Evolutionary conservation across 192 early-diverging fungal species (phyloP).

Genomic region (Coemansia sp.): DNA sequence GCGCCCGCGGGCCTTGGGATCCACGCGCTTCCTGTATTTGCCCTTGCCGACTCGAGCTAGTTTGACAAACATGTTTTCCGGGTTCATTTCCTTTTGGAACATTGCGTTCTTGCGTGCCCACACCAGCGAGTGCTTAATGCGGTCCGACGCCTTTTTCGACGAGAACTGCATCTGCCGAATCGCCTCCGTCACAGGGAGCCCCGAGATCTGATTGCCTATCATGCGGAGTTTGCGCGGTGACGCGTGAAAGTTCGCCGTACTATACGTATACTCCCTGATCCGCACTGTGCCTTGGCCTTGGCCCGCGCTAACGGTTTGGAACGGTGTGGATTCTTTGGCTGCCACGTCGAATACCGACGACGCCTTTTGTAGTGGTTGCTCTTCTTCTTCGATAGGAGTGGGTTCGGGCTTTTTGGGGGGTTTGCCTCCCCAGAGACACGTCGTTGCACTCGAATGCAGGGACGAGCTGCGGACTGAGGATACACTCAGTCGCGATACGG

Average conservation of each 20-base stretch:
- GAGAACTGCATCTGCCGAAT: conserved; percentile 80
- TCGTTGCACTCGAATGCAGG: no score
- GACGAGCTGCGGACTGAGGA: no score
- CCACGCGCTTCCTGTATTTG: conserved; percentile 66
- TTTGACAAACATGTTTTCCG: conserved; percentile 60
- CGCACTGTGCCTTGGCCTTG: conserved; percentile 16
- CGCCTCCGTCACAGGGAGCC: conserved; percentile 64
- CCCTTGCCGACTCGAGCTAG: conserved; percentile 90
- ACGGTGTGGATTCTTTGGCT: background rate
- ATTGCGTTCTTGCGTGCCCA: conserved; percentile 69
- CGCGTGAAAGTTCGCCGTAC: conserved; percentile 65
- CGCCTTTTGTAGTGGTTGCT: conserved; percentile 1
- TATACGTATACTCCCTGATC: conserved; percentile 36
- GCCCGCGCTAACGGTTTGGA: conserved; percentile 7
- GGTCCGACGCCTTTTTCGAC: conserved; percentile 60
- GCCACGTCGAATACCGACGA: conserved; percentile 19
- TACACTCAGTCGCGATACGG: no score
- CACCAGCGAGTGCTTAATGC: conserved; percentile 64
- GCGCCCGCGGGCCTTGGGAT: conserved; percentile 75
- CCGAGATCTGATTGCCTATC: conserved; percentile 68
- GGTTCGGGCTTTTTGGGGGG: no score
- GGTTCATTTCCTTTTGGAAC: conserved; percentile 63
- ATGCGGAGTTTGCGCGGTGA: conserved; percentile 71
- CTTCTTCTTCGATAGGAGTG: no score
- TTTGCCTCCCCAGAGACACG: no score